Base-by-base conservation (phyloP, 768 basidiomycete species). In the Amanita pseudoporphyria region DNA sequence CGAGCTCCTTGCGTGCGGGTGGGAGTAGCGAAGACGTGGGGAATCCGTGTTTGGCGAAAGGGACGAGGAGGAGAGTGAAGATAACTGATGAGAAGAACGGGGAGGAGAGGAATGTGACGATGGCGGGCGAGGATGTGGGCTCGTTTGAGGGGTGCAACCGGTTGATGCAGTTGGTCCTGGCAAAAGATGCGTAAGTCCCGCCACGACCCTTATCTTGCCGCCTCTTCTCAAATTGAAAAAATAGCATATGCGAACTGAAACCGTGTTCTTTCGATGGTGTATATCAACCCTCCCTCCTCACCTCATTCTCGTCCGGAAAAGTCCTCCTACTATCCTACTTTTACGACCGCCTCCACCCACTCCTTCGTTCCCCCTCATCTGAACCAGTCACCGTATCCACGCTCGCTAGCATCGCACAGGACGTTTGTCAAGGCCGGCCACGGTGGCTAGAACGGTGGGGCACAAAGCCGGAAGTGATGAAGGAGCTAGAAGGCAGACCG, bases 221-320 rank as follows among this genome's bases (percentile, higher is more conserved):
- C 28, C 10, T 43, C 7, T 22, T 47, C 42, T 14, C 36, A 26
- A 22, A 45, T 47, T 6, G 9, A 1, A 36, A 31, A 36, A 54
- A 5, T 44, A 87, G 90, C 0, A 76, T 92, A 52, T 99, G 95
- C 64, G 81, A 88, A 57, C 71, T 85, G 53, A 88, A 93, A 59
- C 96, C 96, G 0, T 99, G 96, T 63, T 89, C 95, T 4, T 99
- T 99, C 71, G 83, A 90, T 59, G 96, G 96, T 10, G 91, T 96
- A 21, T 98, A 98, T 68, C 96, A 99, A 63, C 96, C 96, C 2
- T 86, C 87, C 12, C 72, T 98, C 21, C 70, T 87, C 51, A 87
- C 95, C 54, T 83, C 89, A 9, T 97, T 97, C 78, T 79, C 85
- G 1, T 67, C 72, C 9, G 95, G 95, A 52, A 83, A 82, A 59